phyloP scores from a whole-genome alignment of 2,329 filamentous ascomycete genomes.

The Talaromyces albobiverticillius region DNA sequence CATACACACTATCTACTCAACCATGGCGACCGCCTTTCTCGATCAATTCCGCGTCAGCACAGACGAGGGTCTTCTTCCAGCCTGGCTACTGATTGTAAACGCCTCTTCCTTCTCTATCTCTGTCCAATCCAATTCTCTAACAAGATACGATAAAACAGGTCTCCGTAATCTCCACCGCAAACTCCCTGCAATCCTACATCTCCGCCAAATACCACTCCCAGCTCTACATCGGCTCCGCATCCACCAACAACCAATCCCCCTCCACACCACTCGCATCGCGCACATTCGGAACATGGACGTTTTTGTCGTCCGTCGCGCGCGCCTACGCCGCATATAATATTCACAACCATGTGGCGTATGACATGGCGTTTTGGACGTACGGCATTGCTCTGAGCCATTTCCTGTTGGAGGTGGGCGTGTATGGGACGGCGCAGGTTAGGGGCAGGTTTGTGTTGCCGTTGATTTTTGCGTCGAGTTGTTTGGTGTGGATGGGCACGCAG shows the following conservation, averaged over 20 bases:
- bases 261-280: constrained; percentile 74
- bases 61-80: constrained; percentile 10
- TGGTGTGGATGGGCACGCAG: constrained; percentile 65
- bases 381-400: constrained; percentile 75
- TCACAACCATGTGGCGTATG: constrained; percentile 67
- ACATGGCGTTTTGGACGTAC: constrained; percentile 80
- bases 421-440: constrained; percentile 68
- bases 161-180: constrained; percentile 76
- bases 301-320: constrained; percentile 72
- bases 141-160: constrained; percentile 53
- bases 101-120: background rate
- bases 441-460: constrained; percentile 59
- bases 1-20: no score
- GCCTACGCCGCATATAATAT: constrained; percentile 84
- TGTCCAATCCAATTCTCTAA: background rate
- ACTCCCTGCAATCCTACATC: constrained; percentile 78
- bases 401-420: constrained; percentile 74
- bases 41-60: constrained; percentile 1
- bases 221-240: constrained; percentile 65
- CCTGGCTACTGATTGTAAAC: constrained; percentile 14
- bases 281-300: constrained; percentile 85
- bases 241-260: constrained; percentile 50
- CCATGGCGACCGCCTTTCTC: constrained; percentile 1
- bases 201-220: constrained; percentile 81
- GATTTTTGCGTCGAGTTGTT: constrained; percentile 53